phyloP scores from a whole-genome alignment of 331 rosid species.

The Phaseolus coccineus region DNA sequence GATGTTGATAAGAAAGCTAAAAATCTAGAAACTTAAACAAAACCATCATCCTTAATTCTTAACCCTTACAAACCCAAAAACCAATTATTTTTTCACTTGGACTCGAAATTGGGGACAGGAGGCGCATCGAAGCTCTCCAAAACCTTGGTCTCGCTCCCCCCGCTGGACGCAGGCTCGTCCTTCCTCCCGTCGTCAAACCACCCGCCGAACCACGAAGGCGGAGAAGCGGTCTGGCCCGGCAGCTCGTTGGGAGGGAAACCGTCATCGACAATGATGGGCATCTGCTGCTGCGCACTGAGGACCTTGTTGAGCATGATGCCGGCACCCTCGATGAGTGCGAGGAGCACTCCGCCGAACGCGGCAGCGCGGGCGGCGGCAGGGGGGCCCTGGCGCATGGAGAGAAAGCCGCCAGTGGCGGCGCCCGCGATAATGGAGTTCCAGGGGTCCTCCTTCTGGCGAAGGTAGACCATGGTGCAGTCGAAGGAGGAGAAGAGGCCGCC shows the following conservation, averaged over 20 bases:
- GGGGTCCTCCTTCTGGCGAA: constrained; percentile 93
- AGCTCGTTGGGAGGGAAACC: constrained; percentile 53
- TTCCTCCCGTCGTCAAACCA: constrained; percentile 62
- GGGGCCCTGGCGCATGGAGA: constrained; percentile 85
- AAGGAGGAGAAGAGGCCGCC: constrained; percentile 89
- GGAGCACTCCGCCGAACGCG: constrained; percentile 68
- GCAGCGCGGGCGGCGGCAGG: constrained; percentile 71
- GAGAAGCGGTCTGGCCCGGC: constrained; percentile 44
- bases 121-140: constrained; percentile 98
- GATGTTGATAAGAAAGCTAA: background rate
- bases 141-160: constrained; percentile 86
- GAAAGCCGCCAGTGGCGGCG: constrained; percentile 89
- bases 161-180: constrained; percentile 52
- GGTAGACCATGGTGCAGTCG: constrained; percentile 85
- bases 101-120: constrained; percentile 85
- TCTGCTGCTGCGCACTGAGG: constrained; percentile 68
- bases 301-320: constrained; percentile 87
- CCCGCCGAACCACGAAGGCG: constrained; percentile 65
- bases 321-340: constrained; percentile 89
- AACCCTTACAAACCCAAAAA: constrained; percentile 14
- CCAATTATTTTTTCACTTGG: constrained; percentile 54
- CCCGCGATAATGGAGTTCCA: constrained; percentile 94
- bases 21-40: constrained; percentile 17
- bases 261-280: constrained; percentile 69
- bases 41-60: background rate